Evolutionary conservation across 2,329 filamentous ascomycete species (phyloP), one percentile per base, ranked within the genome.

Genomic region (Cladosporium oxysporum): DNA sequence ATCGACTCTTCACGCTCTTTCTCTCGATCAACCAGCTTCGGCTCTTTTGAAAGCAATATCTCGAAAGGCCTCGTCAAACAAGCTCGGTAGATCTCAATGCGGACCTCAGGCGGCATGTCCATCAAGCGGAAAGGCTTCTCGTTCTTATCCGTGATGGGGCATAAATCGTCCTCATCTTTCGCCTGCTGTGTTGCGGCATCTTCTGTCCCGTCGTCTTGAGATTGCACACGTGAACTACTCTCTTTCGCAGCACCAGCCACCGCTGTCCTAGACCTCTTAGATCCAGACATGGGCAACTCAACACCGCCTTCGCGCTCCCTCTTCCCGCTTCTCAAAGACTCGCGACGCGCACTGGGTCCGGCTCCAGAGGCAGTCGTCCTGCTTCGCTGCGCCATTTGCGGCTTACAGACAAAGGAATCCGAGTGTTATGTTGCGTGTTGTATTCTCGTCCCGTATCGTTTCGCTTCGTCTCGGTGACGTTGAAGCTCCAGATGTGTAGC

Each of bases 21-120:
- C 61, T 63, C 50, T 4, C 21, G 23, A 11, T 63, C 61, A 3
- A 21, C 47, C 26, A 59, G 57, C 52, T 66, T 66, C 26, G 62
- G 61, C 53, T 73, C 71, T 23, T 70, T 74, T 29, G 74, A 73
- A 57, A 76, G 69, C 63, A 75, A 49, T 49, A 76, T 72, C 28
- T 74, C 71, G 67, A 72, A 76, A 3, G 74, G 74, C 29, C 75
- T 66, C 12, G 73, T 76, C 63, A 76, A 62, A 59, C 74, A 76
- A 28, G 73, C 73, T 64, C 79, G 75, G 70, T 82, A 83, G 65
- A 83, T 79, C 66, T 79, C 75, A 23, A 81, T 71, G 21, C 81
- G 76, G n/a, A 82, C 75, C 69, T 82, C 81, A n/a, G 80, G 76
- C 2, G 80, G 80, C n/a, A 82, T 72, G 14, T 76, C 69, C 76